Evolutionary conservation across 805 yeast genomes (phyloP), one percentile per base, ranked within the genome.

Genomic region (Sugiyamaella qingdaonensis): DNA sequence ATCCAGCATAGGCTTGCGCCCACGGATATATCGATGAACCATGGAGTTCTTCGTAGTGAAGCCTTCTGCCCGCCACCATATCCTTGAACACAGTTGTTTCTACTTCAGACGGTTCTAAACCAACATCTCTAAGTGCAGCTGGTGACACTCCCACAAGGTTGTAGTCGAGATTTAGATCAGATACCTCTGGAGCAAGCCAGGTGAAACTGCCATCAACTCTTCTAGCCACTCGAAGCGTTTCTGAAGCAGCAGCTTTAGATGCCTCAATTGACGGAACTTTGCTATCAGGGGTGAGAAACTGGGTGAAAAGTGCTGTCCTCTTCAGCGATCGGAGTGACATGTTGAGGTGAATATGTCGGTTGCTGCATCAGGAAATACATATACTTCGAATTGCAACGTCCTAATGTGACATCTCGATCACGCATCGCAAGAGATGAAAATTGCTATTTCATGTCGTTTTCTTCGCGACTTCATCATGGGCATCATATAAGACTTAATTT

Each of bases 1-100:
- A 89, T 0, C 99, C 99, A 1, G 98, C 96, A 68, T 92, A 92
- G 0, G 92, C 88, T 67, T 86, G 91, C 10, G 97, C 81, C 68
- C 86, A 92, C 0, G 99, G 98, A 59, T 80, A 81, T 0, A 86
- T 77, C 4, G 54, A 56, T 3, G 47, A 54, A n/a, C 57, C 48
- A 16, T 65, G 63, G 8, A 64, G 64, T 32, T 75, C 73, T 14
- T 72, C 71, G 9, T 27, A 16, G 35, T 68, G 61, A 1, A 78
- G 58, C n/a, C 69, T 61, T 37, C 79, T 73, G 1, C 97, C 97
- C 53, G 83, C 75, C 2, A 86, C 80, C 1, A 87, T 68, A 29
- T 77, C 69, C 52, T 75, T 76, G 58, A 79, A 84, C 7, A 69
- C 71, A 0, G 74, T 73, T 52, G 79, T 77, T 1, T 68, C 58